phyloP scores from a whole-genome alignment of 2,329 filamentous ascomycete genomes.

The Clonostachys byssicola region DNA sequence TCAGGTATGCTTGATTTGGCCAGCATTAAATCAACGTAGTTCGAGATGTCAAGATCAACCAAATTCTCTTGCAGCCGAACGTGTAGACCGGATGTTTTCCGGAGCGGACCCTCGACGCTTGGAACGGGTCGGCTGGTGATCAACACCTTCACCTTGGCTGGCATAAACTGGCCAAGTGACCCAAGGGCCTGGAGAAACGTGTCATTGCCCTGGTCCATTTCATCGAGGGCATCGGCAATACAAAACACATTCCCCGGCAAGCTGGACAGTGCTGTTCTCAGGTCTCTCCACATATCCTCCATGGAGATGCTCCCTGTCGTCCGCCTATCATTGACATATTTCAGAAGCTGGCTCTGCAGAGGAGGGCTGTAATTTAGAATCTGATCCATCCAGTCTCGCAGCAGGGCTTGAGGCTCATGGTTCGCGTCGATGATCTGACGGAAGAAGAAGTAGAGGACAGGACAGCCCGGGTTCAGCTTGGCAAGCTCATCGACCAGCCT shows the following conservation, averaged over 20 bases:
- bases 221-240: background rate
- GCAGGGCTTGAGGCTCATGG: background rate
- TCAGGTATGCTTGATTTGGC: background rate
- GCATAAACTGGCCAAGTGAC: background rate
- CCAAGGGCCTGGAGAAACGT: background rate
- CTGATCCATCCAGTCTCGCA: background rate
- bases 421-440: background rate
- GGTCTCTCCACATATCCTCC: background rate
- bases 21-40: background rate
- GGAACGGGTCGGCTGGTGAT: background rate
- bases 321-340: background rate
- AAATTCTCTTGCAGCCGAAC: background rate
- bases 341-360: background rate
- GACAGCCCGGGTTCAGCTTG: background rate
- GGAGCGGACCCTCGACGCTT: background rate
- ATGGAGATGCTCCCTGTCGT: background rate
- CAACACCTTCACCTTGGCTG: background rate
- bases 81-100: background rate
- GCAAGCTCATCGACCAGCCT: background rate
- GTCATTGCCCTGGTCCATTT: background rate
- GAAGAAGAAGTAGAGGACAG: background rate
- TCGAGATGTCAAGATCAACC: background rate
- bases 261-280: background rate
- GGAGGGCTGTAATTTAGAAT: background rate
- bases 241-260: background rate